Conservation (phyloP, 1,284 basidiomycete genomes). For the Ceratobasidium sp. region DNA sequence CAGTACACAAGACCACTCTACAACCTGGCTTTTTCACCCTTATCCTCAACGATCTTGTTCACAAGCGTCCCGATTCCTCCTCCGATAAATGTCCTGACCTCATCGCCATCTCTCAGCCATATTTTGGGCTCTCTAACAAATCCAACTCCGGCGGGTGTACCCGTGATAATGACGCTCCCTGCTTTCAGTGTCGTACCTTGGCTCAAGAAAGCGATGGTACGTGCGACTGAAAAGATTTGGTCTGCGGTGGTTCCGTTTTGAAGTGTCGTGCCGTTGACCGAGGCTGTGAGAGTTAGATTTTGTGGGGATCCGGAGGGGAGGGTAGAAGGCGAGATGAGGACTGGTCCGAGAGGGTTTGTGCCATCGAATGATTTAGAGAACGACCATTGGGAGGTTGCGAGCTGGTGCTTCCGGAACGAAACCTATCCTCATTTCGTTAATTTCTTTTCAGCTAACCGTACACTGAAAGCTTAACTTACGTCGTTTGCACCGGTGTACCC, state of each 20-base stretch:
- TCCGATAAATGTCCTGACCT: slow-evolving; percentile 74
- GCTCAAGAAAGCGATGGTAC: slow-evolving; percentile 82
- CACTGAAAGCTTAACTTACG: slow-evolving; percentile 59
- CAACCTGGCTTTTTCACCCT: slow-evolving; percentile 44
- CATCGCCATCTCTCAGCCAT: slow-evolving; percentile 82
- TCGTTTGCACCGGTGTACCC: slow-evolving; percentile 86
- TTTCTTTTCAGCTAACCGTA: neutral
- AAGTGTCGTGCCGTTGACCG: slow-evolving; percentile 75
- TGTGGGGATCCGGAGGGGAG: slow-evolving; percentile 69
- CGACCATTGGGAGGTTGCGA: slow-evolving; percentile 81
- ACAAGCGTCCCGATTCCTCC: slow-evolving; percentile 78
- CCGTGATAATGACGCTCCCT: slow-evolving; percentile 85
- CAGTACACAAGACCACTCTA: slow-evolving; percentile 5
- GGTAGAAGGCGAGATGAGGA: slow-evolving; percentile 77
- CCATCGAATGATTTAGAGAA: slow-evolving; percentile 89
- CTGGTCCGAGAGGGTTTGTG: slow-evolving; percentile 81
- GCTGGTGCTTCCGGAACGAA: slow-evolving; percentile 83
- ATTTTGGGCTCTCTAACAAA: slow-evolving; percentile 77
- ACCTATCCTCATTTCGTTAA: slow-evolving; percentile 60
- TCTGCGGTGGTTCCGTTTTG: slow-evolving; percentile 83
- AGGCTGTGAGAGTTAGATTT: slow-evolving; percentile 71
- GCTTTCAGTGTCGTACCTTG: slow-evolving; percentile 88
- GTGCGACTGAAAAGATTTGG: slow-evolving; percentile 78
- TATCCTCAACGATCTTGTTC: slow-evolving; percentile 79
- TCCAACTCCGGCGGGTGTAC: slow-evolving; percentile 80